Evolutionary conservation across 176 grass and related monocot species (phyloP), one percentile per base, ranked within the genome.

Genomic region (Microstegium vimineum): DNA sequence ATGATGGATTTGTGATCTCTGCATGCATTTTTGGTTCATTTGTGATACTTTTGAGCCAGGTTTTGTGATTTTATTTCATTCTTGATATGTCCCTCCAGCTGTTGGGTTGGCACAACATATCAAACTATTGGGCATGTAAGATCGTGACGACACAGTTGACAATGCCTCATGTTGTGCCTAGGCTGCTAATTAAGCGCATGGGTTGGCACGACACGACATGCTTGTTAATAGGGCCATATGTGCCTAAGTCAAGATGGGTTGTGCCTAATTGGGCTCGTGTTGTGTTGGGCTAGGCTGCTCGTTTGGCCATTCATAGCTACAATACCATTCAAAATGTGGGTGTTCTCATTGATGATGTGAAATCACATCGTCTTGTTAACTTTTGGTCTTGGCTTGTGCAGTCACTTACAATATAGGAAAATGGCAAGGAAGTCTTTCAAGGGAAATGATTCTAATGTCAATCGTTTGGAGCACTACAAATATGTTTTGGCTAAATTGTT

Each of bases 391-490:
- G 54, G 18, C 37, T 61, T 60, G 51, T 81, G 46, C 26, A 68
- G 69, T 74, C 1, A 0, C 3, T 40, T 22, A 12, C 63, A 76
- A 46, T 15, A 23, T 42, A 76, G 56, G 4, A 62, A 81, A 79
- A 33, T 81, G 77, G 22, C 71, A 57, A 62, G 15, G 32, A 20
- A 67, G 14, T 69, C 28, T 69, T 28, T 4, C 0, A 4, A 76
- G 78, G 51, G 27, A 66, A 76, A 75, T 49, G 22, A 30, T 31
- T 69, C 33, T 34, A 32, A 20, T 61, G 8, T 45, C 56, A 69
- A 82, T 37, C 62, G 7, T 68, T 22, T 69, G 20, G 71, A 66
- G 10, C 35, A 76, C 27, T 87, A 47, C 62, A 82, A 75, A 38
- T 17, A 60, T 62, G 20, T 76, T 45, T 31, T 87, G 8, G 74